Conservation (phyloP, 75 land plant species). For the Chamaecyparis obtusa region DNA sequence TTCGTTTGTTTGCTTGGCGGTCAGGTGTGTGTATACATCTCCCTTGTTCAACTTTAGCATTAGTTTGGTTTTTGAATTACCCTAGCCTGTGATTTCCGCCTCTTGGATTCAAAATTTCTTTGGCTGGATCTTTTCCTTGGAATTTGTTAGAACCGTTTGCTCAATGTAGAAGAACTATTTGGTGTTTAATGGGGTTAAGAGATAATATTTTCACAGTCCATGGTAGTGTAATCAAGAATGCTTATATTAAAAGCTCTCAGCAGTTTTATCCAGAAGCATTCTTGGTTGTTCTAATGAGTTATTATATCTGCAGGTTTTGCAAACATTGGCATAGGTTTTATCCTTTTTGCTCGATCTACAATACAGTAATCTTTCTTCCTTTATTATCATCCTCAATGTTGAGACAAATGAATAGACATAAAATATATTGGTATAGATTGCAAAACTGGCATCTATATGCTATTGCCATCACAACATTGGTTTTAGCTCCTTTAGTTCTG, state of each 20-base stretch:
- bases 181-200: background rate
- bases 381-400: background rate
- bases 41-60: background rate
- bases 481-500: slow-evolving; percentile 12
- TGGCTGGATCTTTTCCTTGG: background rate
- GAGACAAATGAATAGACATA: background rate
- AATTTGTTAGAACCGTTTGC: background rate
- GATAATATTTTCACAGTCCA: too few relatives aligned
- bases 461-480: slow-evolving; percentile 9
- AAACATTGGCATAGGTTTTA: background rate
- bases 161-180: background rate
- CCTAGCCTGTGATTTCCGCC: background rate
- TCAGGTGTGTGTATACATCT: background rate
- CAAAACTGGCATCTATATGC: slow-evolving; percentile 12
- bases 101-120: background rate
- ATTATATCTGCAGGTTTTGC: background rate
- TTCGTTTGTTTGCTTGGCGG: background rate
- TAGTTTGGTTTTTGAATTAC: background rate
- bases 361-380: background rate
- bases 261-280: too few relatives aligned
- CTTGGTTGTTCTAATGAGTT: background rate
- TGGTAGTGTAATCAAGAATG: too few relatives aligned
- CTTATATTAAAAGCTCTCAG: too few relatives aligned
- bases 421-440: slow-evolving; percentile 4
- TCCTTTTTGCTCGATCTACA: background rate